Conservation (phyloP, 2,329 filamentous ascomycete species). For the Hortaea sp. region DNA sequence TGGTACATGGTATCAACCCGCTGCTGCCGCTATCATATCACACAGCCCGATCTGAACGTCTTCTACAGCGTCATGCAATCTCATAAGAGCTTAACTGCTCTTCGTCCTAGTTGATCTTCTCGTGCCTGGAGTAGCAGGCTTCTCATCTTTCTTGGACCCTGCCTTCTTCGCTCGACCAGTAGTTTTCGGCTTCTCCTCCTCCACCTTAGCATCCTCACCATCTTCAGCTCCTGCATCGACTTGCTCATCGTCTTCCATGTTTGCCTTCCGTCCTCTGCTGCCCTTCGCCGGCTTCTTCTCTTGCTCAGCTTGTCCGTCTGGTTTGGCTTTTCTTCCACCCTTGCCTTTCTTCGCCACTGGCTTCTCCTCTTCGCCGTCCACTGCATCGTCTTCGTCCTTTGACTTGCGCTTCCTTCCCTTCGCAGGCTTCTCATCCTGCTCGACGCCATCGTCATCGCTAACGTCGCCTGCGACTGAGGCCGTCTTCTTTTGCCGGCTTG, state of each 20-base stretch:
- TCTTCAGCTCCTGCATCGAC: slow-evolving; percentile 2
- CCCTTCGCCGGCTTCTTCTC: slow-evolving; percentile 1
- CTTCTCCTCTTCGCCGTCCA: slow-evolving; percentile 7
- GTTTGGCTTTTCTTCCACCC: slow-evolving; percentile 2
- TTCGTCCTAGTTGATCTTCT: not conserved
- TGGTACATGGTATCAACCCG: too few species aligned
- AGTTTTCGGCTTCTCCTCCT: slow-evolving; percentile 2
- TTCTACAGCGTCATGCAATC: not conserved
- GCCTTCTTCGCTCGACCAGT: slow-evolving; percentile 6
- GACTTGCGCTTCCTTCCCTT: slow-evolving; percentile 28
- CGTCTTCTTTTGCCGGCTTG: slow-evolving; percentile 75
- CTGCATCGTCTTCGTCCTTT: slow-evolving; percentile 13
- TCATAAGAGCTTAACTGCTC: not conserved
- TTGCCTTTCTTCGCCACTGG: slow-evolving; percentile 7
- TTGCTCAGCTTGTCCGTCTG: slow-evolving; percentile 3
- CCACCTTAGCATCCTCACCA: slow-evolving; percentile 3
- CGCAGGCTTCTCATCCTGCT: slow-evolving; percentile 10
- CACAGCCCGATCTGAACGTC: not conserved
- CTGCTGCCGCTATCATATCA: not conserved
- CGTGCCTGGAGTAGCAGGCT: not conserved
- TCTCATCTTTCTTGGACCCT: not conserved
- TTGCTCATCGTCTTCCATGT: slow-evolving; percentile 2
- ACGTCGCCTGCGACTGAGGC: slow-evolving; percentile 46
- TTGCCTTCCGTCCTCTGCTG: slow-evolving; percentile 6
- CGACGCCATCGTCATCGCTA: slow-evolving; percentile 11